Conservation (phyloP, 164 flowering plant species). For the Sedum album region DNA sequence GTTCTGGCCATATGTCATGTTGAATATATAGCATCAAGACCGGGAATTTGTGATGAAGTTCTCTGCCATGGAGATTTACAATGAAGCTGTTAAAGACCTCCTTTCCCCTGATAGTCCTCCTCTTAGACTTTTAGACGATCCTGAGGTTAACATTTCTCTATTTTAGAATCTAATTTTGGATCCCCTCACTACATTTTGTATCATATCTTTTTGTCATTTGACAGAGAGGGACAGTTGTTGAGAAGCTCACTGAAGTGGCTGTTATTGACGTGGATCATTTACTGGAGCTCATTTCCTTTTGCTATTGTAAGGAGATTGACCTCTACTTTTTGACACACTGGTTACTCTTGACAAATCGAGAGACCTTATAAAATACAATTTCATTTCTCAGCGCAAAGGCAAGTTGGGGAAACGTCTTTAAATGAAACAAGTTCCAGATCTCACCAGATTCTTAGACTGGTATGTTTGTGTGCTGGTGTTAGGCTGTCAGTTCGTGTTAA, state of each 20-base stretch:
- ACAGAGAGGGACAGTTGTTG: slow-evolving; percentile 92
- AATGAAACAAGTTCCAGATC: slow-evolving; percentile 97
- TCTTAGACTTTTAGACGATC: slow-evolving; percentile 89
- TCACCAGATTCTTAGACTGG: slow-evolving; percentile 92
- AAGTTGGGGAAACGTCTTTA: slow-evolving; percentile 75
- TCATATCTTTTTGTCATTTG: slow-evolving; percentile 9
- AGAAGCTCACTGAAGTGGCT: slow-evolving; percentile 71
- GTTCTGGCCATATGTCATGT: background rate
- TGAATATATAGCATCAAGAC: slow-evolving; percentile 47
- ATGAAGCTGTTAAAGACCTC: slow-evolving; percentile 88
- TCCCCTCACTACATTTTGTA: background rate
- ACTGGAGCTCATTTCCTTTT: slow-evolving; percentile 58
- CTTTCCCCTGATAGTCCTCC: slow-evolving; percentile 56
- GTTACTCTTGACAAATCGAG: background rate
- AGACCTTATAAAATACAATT: background rate
- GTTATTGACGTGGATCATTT: slow-evolving; percentile 59
- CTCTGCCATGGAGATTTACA: slow-evolving; percentile 93
- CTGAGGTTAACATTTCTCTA: slow-evolving; percentile 52
- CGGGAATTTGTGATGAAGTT: slow-evolving; percentile 75
- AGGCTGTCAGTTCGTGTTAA: background rate
- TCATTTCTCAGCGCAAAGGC: slow-evolving; percentile 72
- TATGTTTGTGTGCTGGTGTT: slow-evolving; percentile 16
- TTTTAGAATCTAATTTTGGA: background rate
- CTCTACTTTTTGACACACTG: background rate
- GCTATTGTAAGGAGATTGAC: slow-evolving; percentile 59